Base-by-base conservation (phyloP, 2,329 filamentous ascomycete species). In the Alternaria infectoria region DNA sequence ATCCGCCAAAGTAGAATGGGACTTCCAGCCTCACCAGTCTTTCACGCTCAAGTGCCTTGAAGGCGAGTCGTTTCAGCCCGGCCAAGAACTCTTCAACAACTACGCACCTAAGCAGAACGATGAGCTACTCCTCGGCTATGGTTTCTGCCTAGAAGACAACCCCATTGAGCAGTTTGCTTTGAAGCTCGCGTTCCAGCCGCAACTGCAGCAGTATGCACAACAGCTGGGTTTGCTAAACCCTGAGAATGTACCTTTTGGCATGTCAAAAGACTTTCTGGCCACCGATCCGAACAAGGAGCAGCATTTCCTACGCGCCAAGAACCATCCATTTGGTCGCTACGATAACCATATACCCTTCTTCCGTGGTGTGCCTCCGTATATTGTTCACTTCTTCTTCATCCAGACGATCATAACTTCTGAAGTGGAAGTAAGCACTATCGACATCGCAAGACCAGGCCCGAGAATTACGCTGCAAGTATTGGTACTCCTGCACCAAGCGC, bases 31-130 rank as follows among this genome's bases (percentile, higher is more conserved):
- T 8, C 57, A 66, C 15, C 36, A 70, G 4, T 70, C 72, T 1
- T 85, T 85, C 62, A 75, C 75, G 10, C 71, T 86, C 21, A 76
- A 75, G 9, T 65, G 80, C 25, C 73, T 78, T 5, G 75, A 82
- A 9, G 73, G 74, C 9, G 74, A 81, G 5, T 59, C 61, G 0
- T 66, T 82, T 3, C 43, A 68, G 5, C 64, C 74, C 5, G 83
- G 81, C 4, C 74, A 78, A 5, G 81, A 86, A 64, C 72, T 86
- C 3, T 84, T 79, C 74, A 87, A 87, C 70, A 86, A 86, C 67
- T 87, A 86, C 59, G 85, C 82, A 0, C 81, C 84, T 2, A 86
- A 86, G 66, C 77, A 81, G 6, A 87, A 86, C 54, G 84, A 85
- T 64, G 84, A 86, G 68, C 74, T 86, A 3, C 74, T 86, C 3